A percentile compares a stretch with the other conserved stretches of the same genome.
Evolutionary conservation across 495 filamentous ascomycete species (phyloP).

Genomic region (Penicillium robsamsonii): DNA sequence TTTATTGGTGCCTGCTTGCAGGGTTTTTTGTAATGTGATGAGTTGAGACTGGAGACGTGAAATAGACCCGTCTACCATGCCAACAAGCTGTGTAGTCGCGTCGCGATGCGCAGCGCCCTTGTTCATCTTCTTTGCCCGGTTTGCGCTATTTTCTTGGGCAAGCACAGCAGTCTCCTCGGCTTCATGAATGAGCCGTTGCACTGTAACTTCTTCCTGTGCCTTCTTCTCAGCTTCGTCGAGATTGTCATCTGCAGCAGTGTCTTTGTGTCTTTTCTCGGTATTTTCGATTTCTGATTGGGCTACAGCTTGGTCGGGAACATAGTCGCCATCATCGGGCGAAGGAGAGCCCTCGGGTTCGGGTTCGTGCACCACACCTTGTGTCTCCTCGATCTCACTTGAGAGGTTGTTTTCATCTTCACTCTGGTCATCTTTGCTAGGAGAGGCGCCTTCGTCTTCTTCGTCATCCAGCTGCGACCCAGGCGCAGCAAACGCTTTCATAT

Average conservation of each 20-base stretch:
- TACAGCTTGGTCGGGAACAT: slow-evolving; percentile 11
- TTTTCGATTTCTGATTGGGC: slow-evolving; percentile 15
- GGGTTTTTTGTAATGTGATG: slow-evolving; percentile 27
- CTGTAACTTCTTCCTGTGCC: slow-evolving; percentile 61
- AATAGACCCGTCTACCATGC: slow-evolving; percentile 48
- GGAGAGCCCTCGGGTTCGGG: slow-evolving; percentile 8
- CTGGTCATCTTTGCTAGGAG: slow-evolving; percentile 33
- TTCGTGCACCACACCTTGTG: slow-evolving; percentile 18
- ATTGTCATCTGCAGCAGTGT: slow-evolving; percentile 39
- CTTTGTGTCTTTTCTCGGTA: slow-evolving; percentile 15
- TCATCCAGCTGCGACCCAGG: slow-evolving; percentile 51
- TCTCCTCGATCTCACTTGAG: slow-evolving; percentile 19
- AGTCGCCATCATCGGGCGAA: slow-evolving; percentile 10
- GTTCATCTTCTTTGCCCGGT: slow-evolving; percentile 62
- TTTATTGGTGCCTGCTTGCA: slow-evolving; percentile 19
- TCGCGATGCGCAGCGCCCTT: slow-evolving; percentile 63
- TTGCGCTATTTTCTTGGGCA: slow-evolving; percentile 54
- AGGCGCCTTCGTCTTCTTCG: slow-evolving; percentile 30
- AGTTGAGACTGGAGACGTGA: slow-evolving; percentile 47
- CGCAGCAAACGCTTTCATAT: slow-evolving; percentile 72
- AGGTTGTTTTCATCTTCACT: slow-evolving; percentile 29
- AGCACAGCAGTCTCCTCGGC: slow-evolving; percentile 58
- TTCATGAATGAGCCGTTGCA: slow-evolving; percentile 59
- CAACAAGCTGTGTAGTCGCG: slow-evolving; percentile 61
- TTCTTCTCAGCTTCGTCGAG: slow-evolving; percentile 64